Conservation (phyloP, 768 basidiomycete genomes). For the Leccinum pellstonianum region DNA sequence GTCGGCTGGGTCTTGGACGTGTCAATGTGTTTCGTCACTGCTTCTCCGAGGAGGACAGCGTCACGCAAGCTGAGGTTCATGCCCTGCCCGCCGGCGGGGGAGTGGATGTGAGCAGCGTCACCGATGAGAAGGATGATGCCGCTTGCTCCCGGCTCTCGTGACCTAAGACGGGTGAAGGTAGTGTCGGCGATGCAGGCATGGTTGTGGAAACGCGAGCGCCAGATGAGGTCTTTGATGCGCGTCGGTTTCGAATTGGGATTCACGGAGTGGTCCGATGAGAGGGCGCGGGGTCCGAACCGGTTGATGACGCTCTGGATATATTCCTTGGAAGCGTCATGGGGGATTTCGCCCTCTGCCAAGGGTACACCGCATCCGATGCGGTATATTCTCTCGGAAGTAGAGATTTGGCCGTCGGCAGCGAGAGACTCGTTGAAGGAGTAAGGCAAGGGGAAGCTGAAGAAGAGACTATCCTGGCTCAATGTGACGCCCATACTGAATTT, state of each 20-base stretch:
- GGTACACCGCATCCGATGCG: too few species aligned
- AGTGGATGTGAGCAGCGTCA: conserved; percentile 7
- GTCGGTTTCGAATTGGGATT: conserved; percentile 29
- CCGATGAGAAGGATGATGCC: too few species aligned
- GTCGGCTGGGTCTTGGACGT: conserved; percentile 2
- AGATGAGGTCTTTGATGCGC: conserved; percentile 36
- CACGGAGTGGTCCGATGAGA: conserved; percentile 26
- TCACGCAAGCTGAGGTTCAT: conserved; percentile 56
- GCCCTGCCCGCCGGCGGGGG: conserved; percentile 52
- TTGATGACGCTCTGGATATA: conserved; percentile 26
- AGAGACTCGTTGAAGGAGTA: too few species aligned
- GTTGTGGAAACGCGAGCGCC: conserved; percentile 46
- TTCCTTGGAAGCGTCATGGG: too few species aligned
- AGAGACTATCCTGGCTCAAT: too few species aligned
- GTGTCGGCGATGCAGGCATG: conserved; percentile 42
- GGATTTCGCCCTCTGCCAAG: too few species aligned
- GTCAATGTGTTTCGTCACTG: conserved; percentile 35
- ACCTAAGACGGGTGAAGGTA: conserved; percentile 32
- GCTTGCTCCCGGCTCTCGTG: background rate
- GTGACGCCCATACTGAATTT: too few species aligned
- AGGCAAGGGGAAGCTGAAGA: too few species aligned
- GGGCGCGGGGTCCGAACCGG: conserved; percentile 33
- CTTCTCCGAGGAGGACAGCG: conserved; percentile 42
- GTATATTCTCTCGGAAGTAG: too few species aligned
- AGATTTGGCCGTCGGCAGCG: too few species aligned